Evolutionary conservation across 2,329 filamentous ascomycete genomes (phyloP), one percentile per base, ranked within the genome.

Genomic region (Akanthomyces dipterigenus): DNA sequence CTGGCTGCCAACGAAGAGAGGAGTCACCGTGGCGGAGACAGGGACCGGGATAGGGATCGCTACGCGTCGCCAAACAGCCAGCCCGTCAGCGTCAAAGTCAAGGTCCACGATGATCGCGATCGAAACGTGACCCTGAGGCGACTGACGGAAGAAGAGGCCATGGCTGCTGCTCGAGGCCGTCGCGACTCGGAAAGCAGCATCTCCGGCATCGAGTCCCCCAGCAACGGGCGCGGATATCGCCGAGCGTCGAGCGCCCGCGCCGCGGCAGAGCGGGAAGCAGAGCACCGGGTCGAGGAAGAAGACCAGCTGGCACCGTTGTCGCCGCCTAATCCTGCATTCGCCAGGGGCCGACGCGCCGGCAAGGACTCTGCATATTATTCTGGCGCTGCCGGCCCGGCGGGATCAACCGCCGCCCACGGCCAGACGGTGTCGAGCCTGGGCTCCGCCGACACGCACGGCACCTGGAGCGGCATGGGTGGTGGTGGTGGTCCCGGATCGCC

Each of bases 301-400:
- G 69, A 73, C 20, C 67, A 69, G n/a, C 67, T 79, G n/a, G 72
- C 72, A 8, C 76, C 80, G 5, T 69, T 86, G 2, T 79, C 78
- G 12, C 83, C 83, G 2, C 84, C 85, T 0, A 79, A 81, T 61
- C 82, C 85, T 11, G 76, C 82, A 6, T 85, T 83, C 67, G 81
- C 83, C 5, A 79, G 77, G 46, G 78, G 78, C 0, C 75, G 76
- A 62, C 77, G 78, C 67, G 75, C 28, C 14, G 16, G 72, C 2
- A 87, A 86, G 67, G 85, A 88, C 67, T 85, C 82, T 49, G 82
- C 82, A 9, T 87, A 87, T 67, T 87, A 85, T 67, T 84, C 82
- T 3, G 82, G 60, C 31, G 73, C 75, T 63, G 73, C 78, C 2
- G 75, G 77, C 3, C 76, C 77, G 18, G 75, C 77, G n/a, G 77